Conservation (phyloP, 805 yeast genomes). For the Wickerhamomyces bisporus region DNA sequence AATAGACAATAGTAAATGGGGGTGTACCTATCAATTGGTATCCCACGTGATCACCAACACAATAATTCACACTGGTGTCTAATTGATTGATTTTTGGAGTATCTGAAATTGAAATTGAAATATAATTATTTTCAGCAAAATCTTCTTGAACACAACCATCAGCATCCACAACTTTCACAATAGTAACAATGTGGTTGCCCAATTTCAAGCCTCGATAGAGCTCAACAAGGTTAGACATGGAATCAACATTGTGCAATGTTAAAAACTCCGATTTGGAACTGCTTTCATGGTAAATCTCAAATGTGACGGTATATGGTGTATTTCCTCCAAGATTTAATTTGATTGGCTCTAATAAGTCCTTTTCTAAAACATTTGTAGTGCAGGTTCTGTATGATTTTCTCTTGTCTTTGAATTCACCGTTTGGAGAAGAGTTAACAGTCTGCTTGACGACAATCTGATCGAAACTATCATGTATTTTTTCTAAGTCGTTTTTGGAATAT, state of each 20-base stretch:
- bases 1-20: slow-evolving; percentile 73
- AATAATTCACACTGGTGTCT: slow-evolving; percentile 46
- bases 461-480: slow-evolving; percentile 23
- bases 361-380: slow-evolving; percentile 32
- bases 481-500: slow-evolving; percentile 41
- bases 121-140: slow-evolving; percentile 37
- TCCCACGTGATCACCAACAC: slow-evolving; percentile 89
- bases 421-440: slow-evolving; percentile 58
- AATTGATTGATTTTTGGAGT: slow-evolving; percentile 60
- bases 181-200: slow-evolving; percentile 65
- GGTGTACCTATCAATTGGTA: slow-evolving; percentile 73
- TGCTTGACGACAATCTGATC: slow-evolving; percentile 40
- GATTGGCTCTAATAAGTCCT: slow-evolving; percentile 41
- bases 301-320: slow-evolving; percentile 56
- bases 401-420: slow-evolving; percentile 41
- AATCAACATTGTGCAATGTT: slow-evolving; percentile 38
- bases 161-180: slow-evolving; percentile 57
- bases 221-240: slow-evolving; percentile 34
- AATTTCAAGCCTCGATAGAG: slow-evolving; percentile 49
- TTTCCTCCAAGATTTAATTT: slow-evolving; percentile 51
- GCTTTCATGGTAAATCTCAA: slow-evolving; percentile 55
- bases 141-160: slow-evolving; percentile 59
- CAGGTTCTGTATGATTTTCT: slow-evolving; percentile 50
- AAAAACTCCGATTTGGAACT: slow-evolving; percentile 48
- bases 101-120: slow-evolving; percentile 62